Base-by-base conservation (phyloP, 2,329 filamentous ascomycete species). In the Fusarium proliferatum region DNA sequence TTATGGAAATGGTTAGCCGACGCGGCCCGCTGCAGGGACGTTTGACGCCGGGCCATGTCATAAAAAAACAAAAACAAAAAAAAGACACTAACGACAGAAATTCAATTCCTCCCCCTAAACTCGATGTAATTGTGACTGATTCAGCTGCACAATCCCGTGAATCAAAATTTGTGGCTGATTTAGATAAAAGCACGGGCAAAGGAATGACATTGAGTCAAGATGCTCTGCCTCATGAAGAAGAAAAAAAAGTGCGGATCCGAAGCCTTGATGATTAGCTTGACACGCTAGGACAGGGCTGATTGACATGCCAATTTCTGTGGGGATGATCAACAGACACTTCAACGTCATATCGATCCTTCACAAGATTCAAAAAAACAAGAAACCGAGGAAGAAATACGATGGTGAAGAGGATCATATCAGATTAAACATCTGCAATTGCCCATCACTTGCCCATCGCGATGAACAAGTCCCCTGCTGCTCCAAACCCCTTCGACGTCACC, bases 21-120 rank as follows among this genome's bases (percentile, higher is more conserved):
- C 21, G 41, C 73, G 73, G 65, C 53, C 73, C 72, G 73, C 71
- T 77, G 75, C 75, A 77, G 60, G 66, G 75, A 73, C 75, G 75
- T 74, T 52, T 36, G 66, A 36, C 59, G 65, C 66, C n/a, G 46
- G 30, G 38, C 59, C 67, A 26, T 58, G 63, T 53, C 45, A 60
- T 11, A 33, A 33, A 28, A 28, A 63, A 23, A 10, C 4, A 33
- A 33, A 33, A 10, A 11, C 23, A 23, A 33, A 33, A 33, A 33
- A 33, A 38, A 53, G 19, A 26, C 3, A 26, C 30, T 17, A 26
- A 36, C 17, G 9, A 28, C 15, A 17, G 8, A 6, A 13, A 33
- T 38, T 41, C 67, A 59, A 34, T 38, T 41, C 67, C 51, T 61
- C 15, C 13, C 7, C 45, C 51, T 46, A 4, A 26, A 23, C 30